Conservation (phyloP, 2,329 filamentous ascomycete genomes). For the Stagonosporopsis tanaceti region DNA sequence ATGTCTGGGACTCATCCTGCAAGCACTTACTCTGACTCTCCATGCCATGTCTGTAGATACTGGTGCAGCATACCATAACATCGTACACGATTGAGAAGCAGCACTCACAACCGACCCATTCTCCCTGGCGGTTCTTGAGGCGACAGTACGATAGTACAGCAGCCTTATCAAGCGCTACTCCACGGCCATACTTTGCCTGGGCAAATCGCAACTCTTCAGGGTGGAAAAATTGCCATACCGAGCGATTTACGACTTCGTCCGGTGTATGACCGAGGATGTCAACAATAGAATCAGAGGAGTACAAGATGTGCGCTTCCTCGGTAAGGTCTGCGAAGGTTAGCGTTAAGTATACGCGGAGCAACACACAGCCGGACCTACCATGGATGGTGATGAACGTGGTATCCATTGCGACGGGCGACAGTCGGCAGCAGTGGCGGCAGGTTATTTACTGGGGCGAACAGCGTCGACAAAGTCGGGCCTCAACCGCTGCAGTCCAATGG, state of each 20-base stretch:
- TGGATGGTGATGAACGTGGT: conserved; percentile 93
- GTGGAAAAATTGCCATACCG: conserved; percentile 87
- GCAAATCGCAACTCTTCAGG: conserved; percentile 81
- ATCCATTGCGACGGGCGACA: conserved; percentile 59
- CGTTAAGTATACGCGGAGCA: conserved; percentile 1
- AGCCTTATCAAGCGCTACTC: conserved; percentile 81
- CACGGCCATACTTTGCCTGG: conserved; percentile 73
- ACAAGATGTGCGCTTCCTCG: conserved; percentile 79
- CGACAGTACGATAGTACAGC: conserved; percentile 83
- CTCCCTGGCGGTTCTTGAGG: conserved; percentile 71
- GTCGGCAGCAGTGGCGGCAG: neutral
- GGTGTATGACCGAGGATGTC: conserved; percentile 84
- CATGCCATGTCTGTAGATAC: conserved; percentile 73
- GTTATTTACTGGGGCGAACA: neutral
- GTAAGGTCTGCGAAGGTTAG: conserved; percentile 67
- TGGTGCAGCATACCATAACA: conserved; percentile 84
- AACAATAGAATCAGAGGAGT: conserved; percentile 81
- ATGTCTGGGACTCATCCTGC: neutral
- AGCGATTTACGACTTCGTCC: conserved; percentile 76
- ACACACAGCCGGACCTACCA: conserved; percentile 61
- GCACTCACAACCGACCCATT: conserved; percentile 83
- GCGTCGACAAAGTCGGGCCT: conserved; percentile 16
- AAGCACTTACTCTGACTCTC: conserved; percentile 75
- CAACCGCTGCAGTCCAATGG: conserved; percentile 35
- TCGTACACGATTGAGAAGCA: conserved; percentile 90